Evolutionary conservation across 2,329 filamentous ascomycete genomes (phyloP).

Genomic region (Nemania sp.): DNA sequence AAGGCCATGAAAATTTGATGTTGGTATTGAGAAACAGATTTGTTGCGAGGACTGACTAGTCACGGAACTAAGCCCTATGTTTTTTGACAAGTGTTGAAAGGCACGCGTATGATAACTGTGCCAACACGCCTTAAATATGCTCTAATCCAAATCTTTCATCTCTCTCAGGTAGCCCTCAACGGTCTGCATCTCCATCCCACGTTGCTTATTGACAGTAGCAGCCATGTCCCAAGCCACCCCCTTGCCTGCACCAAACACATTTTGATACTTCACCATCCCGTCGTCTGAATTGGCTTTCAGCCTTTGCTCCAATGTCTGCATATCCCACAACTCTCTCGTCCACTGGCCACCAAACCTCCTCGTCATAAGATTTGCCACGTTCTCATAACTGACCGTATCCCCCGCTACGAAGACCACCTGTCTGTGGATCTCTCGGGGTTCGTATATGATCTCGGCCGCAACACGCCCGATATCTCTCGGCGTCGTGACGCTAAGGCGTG

Average conservation of each 20-base stretch:
- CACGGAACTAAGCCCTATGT: background rate
- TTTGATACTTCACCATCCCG: constrained; percentile 63
- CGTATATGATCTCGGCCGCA: constrained; percentile 67
- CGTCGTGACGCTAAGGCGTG: constrained; percentile 71
- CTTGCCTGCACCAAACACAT: constrained; percentile 63
- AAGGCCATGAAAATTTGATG: no score
- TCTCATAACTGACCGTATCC: constrained; percentile 64
- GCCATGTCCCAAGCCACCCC: constrained; percentile 66
- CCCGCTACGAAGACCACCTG: constrained; percentile 64
- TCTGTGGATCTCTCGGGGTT: constrained; percentile 50
- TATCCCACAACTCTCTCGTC: constrained; percentile 57
- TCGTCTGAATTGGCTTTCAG: constrained; percentile 59
- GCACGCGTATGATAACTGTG: no score
- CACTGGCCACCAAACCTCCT: constrained; percentile 56
- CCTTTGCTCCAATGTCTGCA: constrained; percentile 56
- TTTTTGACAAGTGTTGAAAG: no score
- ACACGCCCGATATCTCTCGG: constrained; percentile 72
- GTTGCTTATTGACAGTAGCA: constrained; percentile 60
- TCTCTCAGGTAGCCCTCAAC: constrained; percentile 54
- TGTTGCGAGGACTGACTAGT: background rate
- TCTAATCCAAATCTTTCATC: constrained; percentile 31
- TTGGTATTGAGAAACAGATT: no score
- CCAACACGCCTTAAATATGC: no score
- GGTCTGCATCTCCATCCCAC: constrained; percentile 55
- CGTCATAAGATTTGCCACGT: constrained; percentile 62